These are phyloP conservation scores for Exophiala xenobiotica DNA, from an alignment of 2,329 filamentous ascomycete species.

Conservation along the genomic window DNA sequence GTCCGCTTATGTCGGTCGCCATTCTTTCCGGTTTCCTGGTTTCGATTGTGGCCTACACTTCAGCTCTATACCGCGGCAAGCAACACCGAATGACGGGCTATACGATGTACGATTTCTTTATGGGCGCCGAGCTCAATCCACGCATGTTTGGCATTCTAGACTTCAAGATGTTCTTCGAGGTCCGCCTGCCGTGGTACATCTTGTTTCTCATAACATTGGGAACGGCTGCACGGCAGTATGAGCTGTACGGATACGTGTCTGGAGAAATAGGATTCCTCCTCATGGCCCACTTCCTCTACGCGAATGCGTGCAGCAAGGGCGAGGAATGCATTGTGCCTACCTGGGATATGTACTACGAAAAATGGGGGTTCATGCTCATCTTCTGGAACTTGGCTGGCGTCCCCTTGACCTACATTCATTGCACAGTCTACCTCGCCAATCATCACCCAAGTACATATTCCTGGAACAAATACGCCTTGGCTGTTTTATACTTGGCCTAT, in stretches of 20 bases:
- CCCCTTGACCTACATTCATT: slow-evolving; percentile 89
- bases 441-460: slow-evolving; percentile 74
- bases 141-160: slow-evolving; percentile 80
- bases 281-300: slow-evolving; percentile 88
- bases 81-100: slow-evolving; percentile 90
- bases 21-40: slow-evolving; percentile 88
- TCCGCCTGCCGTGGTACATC: slow-evolving; percentile 89
- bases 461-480: slow-evolving; percentile 70
- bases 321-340: slow-evolving; percentile 88
- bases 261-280: slow-evolving; percentile 81
- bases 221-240: slow-evolving; percentile 77
- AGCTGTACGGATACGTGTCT: slow-evolving; percentile 79
- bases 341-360: slow-evolving; percentile 97
- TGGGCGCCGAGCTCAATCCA: slow-evolving; percentile 84
- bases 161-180: slow-evolving; percentile 96
- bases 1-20: slow-evolving; percentile 85
- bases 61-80: slow-evolving; percentile 73
- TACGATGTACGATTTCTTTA: slow-evolving; percentile 83
- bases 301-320: slow-evolving; percentile 87
- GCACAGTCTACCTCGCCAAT: slow-evolving; percentile 83
- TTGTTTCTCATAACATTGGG: slow-evolving; percentile 75
- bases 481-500: slow-evolving; percentile 67
- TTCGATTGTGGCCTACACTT: slow-evolving; percentile 80
- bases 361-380: slow-evolving; percentile 96
- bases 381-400: slow-evolving; percentile 97